phyloP scores from a whole-genome alignment of 139 green algal species.

The Chlamydomonas schloesseri region DNA sequence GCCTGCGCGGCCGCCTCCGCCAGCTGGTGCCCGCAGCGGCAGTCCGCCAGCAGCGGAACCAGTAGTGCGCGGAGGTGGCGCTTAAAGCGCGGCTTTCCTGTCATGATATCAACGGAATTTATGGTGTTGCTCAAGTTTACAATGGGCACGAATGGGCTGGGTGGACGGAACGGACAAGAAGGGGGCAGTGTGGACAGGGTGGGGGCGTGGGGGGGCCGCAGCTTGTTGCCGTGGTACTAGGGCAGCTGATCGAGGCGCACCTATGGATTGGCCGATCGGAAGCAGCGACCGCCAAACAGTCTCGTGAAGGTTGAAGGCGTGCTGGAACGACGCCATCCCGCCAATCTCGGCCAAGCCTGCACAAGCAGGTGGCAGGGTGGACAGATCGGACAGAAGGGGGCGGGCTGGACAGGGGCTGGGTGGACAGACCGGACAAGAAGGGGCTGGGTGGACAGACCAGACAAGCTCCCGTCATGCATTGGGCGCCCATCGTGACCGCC shows the following conservation, averaged over 20 bases:
- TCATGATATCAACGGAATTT: no score
- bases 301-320: constrained; percentile 79
- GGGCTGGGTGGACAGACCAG: neutral
- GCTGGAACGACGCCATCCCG: constrained; percentile 73
- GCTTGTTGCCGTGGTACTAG: neutral
- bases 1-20: constrained; percentile 73
- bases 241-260: constrained; percentile 50
- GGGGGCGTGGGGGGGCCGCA: neutral
- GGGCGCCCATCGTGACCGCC: no score
- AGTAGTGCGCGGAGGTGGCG: constrained; percentile 81
- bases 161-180: neutral
- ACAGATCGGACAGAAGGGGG: neutral
- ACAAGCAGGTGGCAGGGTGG: neutral
- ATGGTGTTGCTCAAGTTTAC: no score
- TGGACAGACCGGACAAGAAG: neutral
- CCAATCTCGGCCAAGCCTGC: constrained; percentile 63
- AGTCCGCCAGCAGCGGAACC: constrained; percentile 73
- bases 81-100: constrained; percentile 81
- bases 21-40: constrained; percentile 74
- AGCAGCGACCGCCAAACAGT: constrained; percentile 85
- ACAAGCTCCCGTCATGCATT: no score
- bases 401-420: neutral
- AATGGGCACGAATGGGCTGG: no score
- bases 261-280: constrained; percentile 73
- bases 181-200: neutral